Conservation (phyloP, 139 green algal species). For the Coelastrella sp. region DNA sequence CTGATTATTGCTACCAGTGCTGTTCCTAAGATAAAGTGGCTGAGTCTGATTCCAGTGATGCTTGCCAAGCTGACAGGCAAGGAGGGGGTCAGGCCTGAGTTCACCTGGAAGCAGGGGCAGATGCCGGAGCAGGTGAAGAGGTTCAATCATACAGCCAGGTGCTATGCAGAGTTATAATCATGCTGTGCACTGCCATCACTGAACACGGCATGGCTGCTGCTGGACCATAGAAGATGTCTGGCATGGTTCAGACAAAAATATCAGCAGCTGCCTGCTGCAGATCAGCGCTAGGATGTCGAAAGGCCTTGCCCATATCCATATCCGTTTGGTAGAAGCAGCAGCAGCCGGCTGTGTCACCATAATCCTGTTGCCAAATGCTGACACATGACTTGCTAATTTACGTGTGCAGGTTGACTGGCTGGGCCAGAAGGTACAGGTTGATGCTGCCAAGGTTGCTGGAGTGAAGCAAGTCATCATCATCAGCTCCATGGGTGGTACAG, state of each 20-base stretch:
- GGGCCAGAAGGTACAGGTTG: slow-evolving; percentile 87
- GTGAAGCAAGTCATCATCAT: slow-evolving; percentile 76
- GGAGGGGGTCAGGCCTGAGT: slow-evolving; percentile 63
- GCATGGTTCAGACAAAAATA: too few relatives aligned
- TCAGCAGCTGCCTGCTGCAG: too few relatives aligned
- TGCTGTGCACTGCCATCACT: too few relatives aligned
- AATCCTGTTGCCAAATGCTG: neutral
- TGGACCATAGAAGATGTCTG: too few relatives aligned
- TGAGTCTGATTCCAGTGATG: slow-evolving; percentile 46
- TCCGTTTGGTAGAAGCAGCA: neutral
- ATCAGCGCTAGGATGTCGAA: too few relatives aligned
- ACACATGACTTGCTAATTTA: neutral
- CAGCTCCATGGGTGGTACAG: slow-evolving; percentile 80
- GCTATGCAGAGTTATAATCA: too few relatives aligned
- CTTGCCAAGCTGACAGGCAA: slow-evolving; percentile 54
- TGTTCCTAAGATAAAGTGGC: slow-evolving; percentile 54
- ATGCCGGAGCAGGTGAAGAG: slow-evolving; percentile 62
- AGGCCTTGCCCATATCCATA: too few relatives aligned
- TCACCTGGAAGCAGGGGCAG: slow-evolving; percentile 72
- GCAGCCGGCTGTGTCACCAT: neutral
- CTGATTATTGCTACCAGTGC: slow-evolving; percentile 68
- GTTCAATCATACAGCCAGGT: too few relatives aligned
- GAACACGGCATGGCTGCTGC: too few relatives aligned
- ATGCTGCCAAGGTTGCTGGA: slow-evolving; percentile 79
- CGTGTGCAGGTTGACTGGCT: slow-evolving; percentile 83